Evolutionary conservation across 2,329 filamentous ascomycete species (phyloP), one percentile per base, ranked within the genome.

Genomic region (Fusarium graminum): DNA sequence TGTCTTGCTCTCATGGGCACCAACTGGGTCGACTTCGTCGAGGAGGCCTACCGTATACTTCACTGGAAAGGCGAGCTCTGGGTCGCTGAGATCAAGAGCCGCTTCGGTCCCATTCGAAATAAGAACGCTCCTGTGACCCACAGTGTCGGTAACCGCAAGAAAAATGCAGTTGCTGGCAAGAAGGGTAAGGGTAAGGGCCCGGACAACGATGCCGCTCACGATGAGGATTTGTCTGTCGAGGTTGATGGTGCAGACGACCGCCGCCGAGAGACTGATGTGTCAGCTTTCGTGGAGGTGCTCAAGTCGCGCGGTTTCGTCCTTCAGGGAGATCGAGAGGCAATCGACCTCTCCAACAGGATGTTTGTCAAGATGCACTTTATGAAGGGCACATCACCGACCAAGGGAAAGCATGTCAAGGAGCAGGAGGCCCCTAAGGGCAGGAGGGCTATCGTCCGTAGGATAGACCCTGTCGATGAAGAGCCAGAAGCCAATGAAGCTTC

Each of bases 1-100:
- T 99, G 95, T 78, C 86, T 99, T 30, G 95, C 94, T 47, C 87
- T 99, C 59, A 99, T 99, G 95, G 95, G 95, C 74, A 99, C 95
- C 54, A 99, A 99, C 81, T 99, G 95, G 94, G 86, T 97, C 52
- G 90, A 93, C 72, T 98, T 99, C 77, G 87, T 99, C 73, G 95
- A 98, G 80, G 95, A 99, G 81, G 94, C 94, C 14, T 97, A 93
- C 82, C 90, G 95, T 52, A 85, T 98, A 50, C 85, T 99, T 63
- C 90, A 93, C 74, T 94, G 93, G 86, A 94, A 95, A 75, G 95
- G 95, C 69, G 95, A 99, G 82, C 88, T 97, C 52, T 99, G 95
- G 95, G 87, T 99, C 50, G 92, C 93, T 45, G 95, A 99, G 81
- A 97, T 99, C 80, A 98, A 98, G 82, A 92, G 88, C 67, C 91